A percentile compares a stretch with the other conserved stretches of the same genome.
Evolutionary conservation across 306 rosid species (phyloP).

Genomic region (Medicago truncatula): MtrunA17r5.0-ANR NC_053044.1:42083501-42084000

Average conservation of each 20-base stretch:
- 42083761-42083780: slow-evolving; percentile 6
- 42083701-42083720: background rate
- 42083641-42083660: no score
- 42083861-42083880: slow-evolving; percentile 26
- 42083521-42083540: no score
- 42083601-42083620: no score
- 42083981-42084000: background rate
- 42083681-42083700: background rate
- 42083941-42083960: background rate
- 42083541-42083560: no score
- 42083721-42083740: background rate
- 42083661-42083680: background rate
- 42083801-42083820: background rate
- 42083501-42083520: no score
- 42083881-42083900: background rate
- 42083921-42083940: background rate
- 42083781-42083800: background rate
- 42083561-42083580: no score
- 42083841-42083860: background rate
- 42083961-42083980: background rate
- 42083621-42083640: no score
- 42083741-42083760: background rate
- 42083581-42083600: no score
- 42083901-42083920: background rate
- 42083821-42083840: background rate